A percentile compares a stretch with the other conserved stretches of the same genome.
These are phyloP conservation scores for Sophora flavescens DNA, from an alignment of 306 rosid genomes.

Conservation along the genomic window DNA sequence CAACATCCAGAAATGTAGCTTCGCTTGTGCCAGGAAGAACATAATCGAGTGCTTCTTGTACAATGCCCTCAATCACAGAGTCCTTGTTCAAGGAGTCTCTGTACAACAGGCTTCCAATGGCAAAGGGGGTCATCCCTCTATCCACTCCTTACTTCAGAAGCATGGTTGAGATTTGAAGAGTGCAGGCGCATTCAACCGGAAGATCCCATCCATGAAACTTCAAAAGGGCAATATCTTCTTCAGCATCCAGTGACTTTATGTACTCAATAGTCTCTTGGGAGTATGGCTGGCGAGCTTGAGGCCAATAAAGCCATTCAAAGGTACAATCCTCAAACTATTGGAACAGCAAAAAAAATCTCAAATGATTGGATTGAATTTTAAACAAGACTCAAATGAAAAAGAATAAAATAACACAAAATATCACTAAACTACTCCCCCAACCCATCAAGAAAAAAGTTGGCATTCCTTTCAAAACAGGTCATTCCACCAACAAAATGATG, in stretches of 20 bases:
- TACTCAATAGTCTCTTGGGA: conserved; percentile 70
- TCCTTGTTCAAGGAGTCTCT: conserved; percentile 74
- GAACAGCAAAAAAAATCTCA: conserved; percentile 31
- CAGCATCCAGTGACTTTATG: conserved; percentile 80
- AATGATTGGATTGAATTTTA: conserved; percentile 10
- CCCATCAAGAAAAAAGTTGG: conserved; percentile 6
- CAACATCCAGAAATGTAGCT: conserved; percentile 78
- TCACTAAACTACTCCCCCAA: neutral
- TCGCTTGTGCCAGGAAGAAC: conserved; percentile 83
- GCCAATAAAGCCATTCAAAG: conserved; percentile 99
- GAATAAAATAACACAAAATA: neutral
- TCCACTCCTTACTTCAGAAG: conserved; percentile 89
- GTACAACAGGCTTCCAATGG: conserved; percentile 85
- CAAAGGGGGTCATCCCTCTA: conserved; percentile 79
- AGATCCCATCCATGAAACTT: conserved; percentile 91
- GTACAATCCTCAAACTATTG: conserved; percentile 94
- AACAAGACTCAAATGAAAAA: conserved; percentile 8
- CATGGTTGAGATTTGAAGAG: conserved; percentile 87
- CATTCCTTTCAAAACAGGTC: neutral
- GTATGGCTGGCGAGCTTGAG: conserved; percentile 85
- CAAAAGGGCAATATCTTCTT: conserved; percentile 78
- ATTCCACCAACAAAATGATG: neutral
- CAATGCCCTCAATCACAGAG: conserved; percentile 85
- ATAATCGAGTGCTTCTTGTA: conserved; percentile 71
- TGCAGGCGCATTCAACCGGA: conserved; percentile 79